Evolutionary conservation across 2,329 filamentous ascomycete species (phyloP), one percentile per base, ranked within the genome.

Genomic region (Chaetoscypha palmicola): DNA sequence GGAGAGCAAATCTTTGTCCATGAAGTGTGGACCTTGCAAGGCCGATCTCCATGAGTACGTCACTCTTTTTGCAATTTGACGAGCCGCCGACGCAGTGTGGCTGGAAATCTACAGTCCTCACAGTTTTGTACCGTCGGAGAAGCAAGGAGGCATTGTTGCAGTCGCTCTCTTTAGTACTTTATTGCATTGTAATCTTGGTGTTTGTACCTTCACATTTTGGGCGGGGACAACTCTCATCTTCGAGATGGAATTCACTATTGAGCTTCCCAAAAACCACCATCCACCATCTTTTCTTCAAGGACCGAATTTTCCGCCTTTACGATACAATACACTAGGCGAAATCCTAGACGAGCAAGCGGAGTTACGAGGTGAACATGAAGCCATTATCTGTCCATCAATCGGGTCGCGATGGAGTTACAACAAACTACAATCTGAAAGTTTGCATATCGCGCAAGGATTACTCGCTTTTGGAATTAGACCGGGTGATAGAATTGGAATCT

Each of bases 271-370:
- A 9, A 42, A 42, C 10, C 31, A 42, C 16, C 31, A 42, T 23
- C n/a, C 30, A 3, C 37, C 47, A 5, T 54, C 84, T 0, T 64
- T 88, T 16, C 73, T 90, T 22, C 71, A 83, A 41, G 85, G 85
- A 1, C 78, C 81, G 2, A 72, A 77, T 33, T 74, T 86, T 51
- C 81, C 83, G 46, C 79, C 80, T 1, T 72, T 90, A 28, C 70
- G 86, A 37, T 77, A 87, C 47, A 66, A 88, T 38, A 88, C 83
- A 0, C 71, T 90, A 5, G 81, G 81, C 4, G 81, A 86, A 59
- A 71, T 90, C 1, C 71, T 90, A 30, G 79, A 83, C 47, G 70
- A 86, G 11, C 85, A 90, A 64, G 80, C 76, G 34, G 70, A 77
- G 38, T 72, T 78, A 37, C 79, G 84, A 61, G 76, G 78, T 19